These are phyloP conservation scores for Globisporangium uncinulatum DNA, from an alignment of 352 stramenopile species.

Conservation along the genomic window DNA sequence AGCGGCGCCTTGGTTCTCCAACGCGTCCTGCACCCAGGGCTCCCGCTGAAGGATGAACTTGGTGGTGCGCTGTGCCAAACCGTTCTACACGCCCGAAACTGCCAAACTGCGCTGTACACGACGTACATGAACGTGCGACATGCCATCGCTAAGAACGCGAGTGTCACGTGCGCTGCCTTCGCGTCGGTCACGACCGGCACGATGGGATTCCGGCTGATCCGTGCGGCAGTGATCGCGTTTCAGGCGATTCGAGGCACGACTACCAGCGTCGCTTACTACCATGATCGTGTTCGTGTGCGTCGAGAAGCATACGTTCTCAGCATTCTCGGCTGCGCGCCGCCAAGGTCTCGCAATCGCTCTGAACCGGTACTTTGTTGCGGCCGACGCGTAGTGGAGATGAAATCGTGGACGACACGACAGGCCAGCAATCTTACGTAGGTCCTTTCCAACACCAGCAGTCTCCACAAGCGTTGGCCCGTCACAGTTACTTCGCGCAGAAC, in stretches of 20 bases:
- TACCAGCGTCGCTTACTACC: slow-evolving; percentile 19
- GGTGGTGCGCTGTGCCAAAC: slow-evolving; percentile 55
- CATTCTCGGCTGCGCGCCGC: slow-evolving; percentile 25
- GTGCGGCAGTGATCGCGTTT: slow-evolving; percentile 33
- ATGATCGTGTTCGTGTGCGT: slow-evolving; percentile 52
- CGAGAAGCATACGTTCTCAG: slow-evolving; percentile 23
- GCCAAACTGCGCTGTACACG: slow-evolving; percentile 31
- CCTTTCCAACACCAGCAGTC: no score
- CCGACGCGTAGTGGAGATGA: not conserved
- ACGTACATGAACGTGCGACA: slow-evolving; percentile 45
- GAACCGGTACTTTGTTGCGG: not conserved
- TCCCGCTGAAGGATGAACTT: slow-evolving; percentile 30
- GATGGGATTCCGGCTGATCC: slow-evolving; percentile 23
- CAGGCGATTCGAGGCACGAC: slow-evolving; percentile 34
- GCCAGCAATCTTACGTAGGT: no score
- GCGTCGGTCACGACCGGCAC: slow-evolving; percentile 53
- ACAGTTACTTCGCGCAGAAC: no score
- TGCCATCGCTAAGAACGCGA: slow-evolving; percentile 17
- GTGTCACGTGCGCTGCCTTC: slow-evolving; percentile 35
- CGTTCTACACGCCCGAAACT: slow-evolving; percentile 1
- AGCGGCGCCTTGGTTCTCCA: not conserved
- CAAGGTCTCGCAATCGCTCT: slow-evolving; percentile 15
- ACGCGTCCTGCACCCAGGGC: slow-evolving; percentile 4
- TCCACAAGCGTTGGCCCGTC: no score
- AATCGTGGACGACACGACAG: no score